Conservation (phyloP, 345 rosid species). For the Melastoma malabathricum region DNA sequence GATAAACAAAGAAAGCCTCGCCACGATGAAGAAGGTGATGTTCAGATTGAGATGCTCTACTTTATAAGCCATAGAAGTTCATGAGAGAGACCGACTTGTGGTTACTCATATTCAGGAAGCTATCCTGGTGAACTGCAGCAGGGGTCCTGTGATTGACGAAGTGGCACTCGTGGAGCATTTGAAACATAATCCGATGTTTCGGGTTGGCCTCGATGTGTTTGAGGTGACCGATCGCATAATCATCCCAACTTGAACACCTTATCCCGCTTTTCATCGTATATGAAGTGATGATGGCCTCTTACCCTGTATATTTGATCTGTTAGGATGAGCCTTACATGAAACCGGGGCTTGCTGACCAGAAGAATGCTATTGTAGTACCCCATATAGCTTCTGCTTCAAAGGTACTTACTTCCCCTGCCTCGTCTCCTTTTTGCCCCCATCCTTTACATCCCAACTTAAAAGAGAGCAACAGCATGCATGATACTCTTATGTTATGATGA, state of each 20-base stretch:
- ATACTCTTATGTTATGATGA: background rate
- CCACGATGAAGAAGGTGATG: slow-evolving; percentile 83
- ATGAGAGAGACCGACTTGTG: no score
- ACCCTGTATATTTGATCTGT: background rate
- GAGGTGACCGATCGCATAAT: slow-evolving; percentile 33
- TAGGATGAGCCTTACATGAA: slow-evolving; percentile 98
- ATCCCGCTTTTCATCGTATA: background rate
- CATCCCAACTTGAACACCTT: background rate
- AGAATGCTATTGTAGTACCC: slow-evolving; percentile 82
- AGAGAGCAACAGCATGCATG: no score
- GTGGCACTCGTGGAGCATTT: slow-evolving; percentile 84
- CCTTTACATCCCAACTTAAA: no score
- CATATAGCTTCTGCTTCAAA: slow-evolving; percentile 98
- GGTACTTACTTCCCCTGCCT: slow-evolving; percentile 24
- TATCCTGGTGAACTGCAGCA: slow-evolving; percentile 83
- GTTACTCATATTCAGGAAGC: slow-evolving; percentile 52
- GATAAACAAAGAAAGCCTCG: slow-evolving; percentile 83
- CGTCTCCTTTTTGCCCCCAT: background rate
- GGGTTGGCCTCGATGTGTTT: slow-evolving; percentile 96
- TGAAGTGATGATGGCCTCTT: slow-evolving; percentile 2
- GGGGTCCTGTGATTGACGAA: slow-evolving; percentile 92
- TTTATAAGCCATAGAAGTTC: background rate
- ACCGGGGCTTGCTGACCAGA: slow-evolving; percentile 89
- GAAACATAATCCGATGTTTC: slow-evolving; percentile 82
- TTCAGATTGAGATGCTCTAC: slow-evolving; percentile 2